These are phyloP conservation scores for Acorus calamus DNA, from an alignment of 106 monocot species.

Conservation along the genomic window DNA sequence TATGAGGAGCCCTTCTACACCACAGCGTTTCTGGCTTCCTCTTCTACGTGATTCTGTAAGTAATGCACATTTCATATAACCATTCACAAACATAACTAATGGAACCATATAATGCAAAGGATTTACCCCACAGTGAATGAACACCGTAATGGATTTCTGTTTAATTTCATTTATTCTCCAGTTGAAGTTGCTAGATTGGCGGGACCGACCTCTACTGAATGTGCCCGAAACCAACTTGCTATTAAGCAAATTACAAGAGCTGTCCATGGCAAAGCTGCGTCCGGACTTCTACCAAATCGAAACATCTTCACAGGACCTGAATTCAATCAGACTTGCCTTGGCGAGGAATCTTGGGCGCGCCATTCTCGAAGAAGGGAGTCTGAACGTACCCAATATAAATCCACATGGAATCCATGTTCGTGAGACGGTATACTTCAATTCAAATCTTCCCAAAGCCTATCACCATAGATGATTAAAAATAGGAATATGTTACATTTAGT, in stretches of 20 bases:
- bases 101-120: no score
- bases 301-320: conserved; percentile 36
- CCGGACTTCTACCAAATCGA: conserved; percentile 43
- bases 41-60: conserved; percentile 88
- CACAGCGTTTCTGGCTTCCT: conserved; percentile 78
- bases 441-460: no score
- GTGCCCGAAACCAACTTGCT: conserved; percentile 67
- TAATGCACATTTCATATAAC: neutral
- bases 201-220: conserved; percentile 43
- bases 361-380: conserved; percentile 63
- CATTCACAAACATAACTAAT: no score
- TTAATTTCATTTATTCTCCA: conserved; percentile 9
- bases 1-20: conserved; percentile 79
- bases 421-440: no score
- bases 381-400: neutral
- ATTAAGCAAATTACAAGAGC: conserved; percentile 74
- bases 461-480: no score
- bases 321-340: conserved; percentile 59
- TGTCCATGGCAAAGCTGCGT: conserved; percentile 62
- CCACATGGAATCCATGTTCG: no score
- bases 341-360: conserved; percentile 76
- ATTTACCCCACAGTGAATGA: no score
- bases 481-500: no score
- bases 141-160: no score
- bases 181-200: conserved; percentile 78